Evolutionary conservation across 805 yeast species (phyloP), one percentile per base, ranked within the genome.

Genomic region (Monosporozyma siamensis): DNA sequence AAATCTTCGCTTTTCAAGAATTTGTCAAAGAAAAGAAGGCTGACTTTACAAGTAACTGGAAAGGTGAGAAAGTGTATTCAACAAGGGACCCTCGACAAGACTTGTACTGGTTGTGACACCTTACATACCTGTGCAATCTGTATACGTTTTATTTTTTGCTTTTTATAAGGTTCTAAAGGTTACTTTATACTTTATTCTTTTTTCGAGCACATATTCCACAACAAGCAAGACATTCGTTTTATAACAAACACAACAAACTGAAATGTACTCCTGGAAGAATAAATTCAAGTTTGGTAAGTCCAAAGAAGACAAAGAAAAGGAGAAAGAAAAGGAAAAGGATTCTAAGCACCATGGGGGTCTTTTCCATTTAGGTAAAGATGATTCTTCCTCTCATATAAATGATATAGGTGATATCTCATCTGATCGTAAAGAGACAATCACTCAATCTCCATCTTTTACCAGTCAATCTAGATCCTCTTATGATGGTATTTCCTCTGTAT

Each of bases 211-310:
- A n/a, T n/a, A n/a, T n/a, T n/a, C n/a, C n/a, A n/a, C n/a, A n/a
- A n/a, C n/a, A n/a, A n/a, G n/a, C n/a, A n/a, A n/a, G n/a, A 36
- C 6, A 9, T 9, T 23, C 9, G 9, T 23, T 9, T 23, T 9
- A 9, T 23, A 23, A 6, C 6, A 23, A 23, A 23, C 6, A 6
- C 25, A 23, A 23, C 25, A 23, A 6, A 23, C 9, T 23, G 9
- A 18, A 17, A 60, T 60, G 65, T 58, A 58, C 42, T 56, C 60
- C 15, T 59, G 63, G 64, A 60, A 59, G 50, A 53, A 55, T 29
- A 59, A 56, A 44, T 60, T 60, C 42, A 56, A 53, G 42, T 59
- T 60, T 45, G 65, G 65, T n/a, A 56, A 54, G 40, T 49, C 58
- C 12, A 59, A 58, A 41, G 62, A 58, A 34, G 62, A 58, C 34